Base-by-base conservation (phyloP, 306 rosid species). In the Hippophae tibetana region DNA sequence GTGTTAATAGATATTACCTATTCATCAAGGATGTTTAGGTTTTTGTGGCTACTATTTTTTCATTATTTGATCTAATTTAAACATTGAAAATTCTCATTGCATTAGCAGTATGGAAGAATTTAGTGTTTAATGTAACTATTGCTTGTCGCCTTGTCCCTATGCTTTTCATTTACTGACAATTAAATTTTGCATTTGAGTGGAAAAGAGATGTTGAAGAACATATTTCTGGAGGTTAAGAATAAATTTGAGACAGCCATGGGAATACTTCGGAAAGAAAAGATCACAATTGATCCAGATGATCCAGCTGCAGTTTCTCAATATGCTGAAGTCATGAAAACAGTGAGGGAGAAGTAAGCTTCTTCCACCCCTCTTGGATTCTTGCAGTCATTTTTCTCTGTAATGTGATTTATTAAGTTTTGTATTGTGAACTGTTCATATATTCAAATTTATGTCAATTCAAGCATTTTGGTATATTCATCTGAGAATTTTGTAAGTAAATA, bases 201-300 rank as follows among this genome's bases (percentile, higher is more conserved):
- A 42, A 64, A 52, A 92, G 99, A 79, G 77, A 84, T 88, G 96
- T 65, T 92, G 88, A 88, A 85, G 85, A 76, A 76, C 74, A 65
- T 86, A 68, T 92, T 82, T 80, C 43, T 77, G 69, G 96, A 88
- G 43, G 83, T 92, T 58, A 92, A 88, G 80, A 85, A 64, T 56
- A 88, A 87, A 71, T 88, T 88, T 46, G 96, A 88, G 76, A 65
- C 84, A 0, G 95, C 99, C 53, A 38, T 88, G 8, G 88, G 76
- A 64, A 66, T 92, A 56, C 82, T 92, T 62, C 86, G 79, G 60
- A 79, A 72, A 53, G 99, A 92, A 76, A 92, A 92, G 88, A 83
- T 92, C 80, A 92, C 90, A 68, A 84, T 92, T 2, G 96, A 74
- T 70, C 94, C 99, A 1, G 79, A 88, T 38, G 96, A 88, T 72